These are phyloP conservation scores for Salix dunnii DNA, from an alignment of 345 rosid species.

Conservation along the genomic window DNA sequence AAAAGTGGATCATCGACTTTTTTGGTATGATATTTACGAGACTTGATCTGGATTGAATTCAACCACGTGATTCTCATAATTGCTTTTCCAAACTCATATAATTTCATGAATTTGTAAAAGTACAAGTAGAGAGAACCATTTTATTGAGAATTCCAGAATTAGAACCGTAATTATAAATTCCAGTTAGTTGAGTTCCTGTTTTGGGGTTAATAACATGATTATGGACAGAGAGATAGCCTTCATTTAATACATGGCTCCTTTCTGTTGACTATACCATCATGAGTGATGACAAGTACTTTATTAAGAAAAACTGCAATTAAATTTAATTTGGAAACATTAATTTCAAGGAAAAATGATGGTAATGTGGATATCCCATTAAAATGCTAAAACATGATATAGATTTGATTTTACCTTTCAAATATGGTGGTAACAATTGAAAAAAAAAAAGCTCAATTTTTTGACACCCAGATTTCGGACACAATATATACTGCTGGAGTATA, in stretches of 20 bases:
- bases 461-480: background rate
- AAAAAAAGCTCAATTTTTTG: background rate
- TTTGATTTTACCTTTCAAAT: too few species aligned
- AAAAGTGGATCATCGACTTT: background rate
- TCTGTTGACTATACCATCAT: too few species aligned
- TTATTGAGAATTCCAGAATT: background rate
- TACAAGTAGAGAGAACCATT: background rate
- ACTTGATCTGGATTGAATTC: background rate
- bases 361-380: too few species aligned
- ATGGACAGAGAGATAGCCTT: too few species aligned
- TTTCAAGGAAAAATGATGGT: too few species aligned
- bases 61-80: slow-evolving; percentile 4
- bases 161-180: background rate
- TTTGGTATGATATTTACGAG: background rate
- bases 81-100: background rate
- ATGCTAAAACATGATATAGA: background rate
- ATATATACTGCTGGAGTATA: too few species aligned
- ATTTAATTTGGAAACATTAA: too few species aligned
- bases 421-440: too few species aligned
- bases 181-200: background rate
- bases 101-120: background rate
- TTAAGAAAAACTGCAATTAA: too few species aligned
- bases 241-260: too few species aligned
- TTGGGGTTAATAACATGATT: background rate
- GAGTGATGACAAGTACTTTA: too few species aligned